Percentiles rank a stretch among this genome's conserved stretches.
phyloP scores from a whole-genome alignment of 495 filamentous ascomycete genomes.

The Talaromyces wortmannii region DNA sequence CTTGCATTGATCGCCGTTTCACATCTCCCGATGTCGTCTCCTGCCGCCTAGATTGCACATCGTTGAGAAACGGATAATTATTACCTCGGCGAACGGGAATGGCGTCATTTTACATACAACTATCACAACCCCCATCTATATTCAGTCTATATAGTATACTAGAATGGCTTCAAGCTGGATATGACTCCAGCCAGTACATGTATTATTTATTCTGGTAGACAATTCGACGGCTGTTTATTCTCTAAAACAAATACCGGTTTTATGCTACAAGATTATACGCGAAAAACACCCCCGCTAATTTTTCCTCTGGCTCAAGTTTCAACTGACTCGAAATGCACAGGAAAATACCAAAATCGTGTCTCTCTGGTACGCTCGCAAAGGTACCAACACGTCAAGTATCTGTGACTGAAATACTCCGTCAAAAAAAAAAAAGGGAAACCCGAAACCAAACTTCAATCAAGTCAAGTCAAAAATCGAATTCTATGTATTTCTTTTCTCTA shows the following conservation, averaged over 20 bases:
- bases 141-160: background rate
- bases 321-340: background rate
- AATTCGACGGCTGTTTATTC: no score
- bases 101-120: background rate
- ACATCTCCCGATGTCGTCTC: no score
- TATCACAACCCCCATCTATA: background rate
- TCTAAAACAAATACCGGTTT: background rate
- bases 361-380: background rate
- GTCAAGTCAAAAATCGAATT: no score
- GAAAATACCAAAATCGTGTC: background rate
- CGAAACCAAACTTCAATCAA: no score
- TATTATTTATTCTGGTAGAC: no score
- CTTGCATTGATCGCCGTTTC: no score
- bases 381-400: background rate
- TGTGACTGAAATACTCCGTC: background rate
- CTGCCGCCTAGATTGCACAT: background rate
- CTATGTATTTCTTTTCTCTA: slow-evolving; percentile 7
- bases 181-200: no score
- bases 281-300: background rate
- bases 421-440: background rate
- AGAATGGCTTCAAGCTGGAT: background rate
- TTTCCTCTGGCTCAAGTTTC: background rate
- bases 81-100: background rate
- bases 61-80: background rate
- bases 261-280: background rate